A percentile compares a stretch with the other conserved stretches of the same genome.
Conservation (phyloP, 176 grass and related monocot genomes). For the Poa annua region DNA sequence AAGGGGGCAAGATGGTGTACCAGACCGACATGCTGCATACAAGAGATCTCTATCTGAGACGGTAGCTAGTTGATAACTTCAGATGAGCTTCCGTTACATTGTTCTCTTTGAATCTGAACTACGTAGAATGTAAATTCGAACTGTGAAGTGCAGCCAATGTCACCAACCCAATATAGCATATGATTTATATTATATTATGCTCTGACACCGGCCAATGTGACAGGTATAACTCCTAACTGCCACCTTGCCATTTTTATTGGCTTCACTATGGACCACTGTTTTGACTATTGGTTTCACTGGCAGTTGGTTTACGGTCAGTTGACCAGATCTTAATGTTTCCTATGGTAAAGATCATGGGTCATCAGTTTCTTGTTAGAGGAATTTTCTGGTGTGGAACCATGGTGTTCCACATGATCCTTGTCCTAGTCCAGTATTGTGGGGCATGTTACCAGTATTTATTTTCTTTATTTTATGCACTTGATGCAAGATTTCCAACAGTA, state of each 20-base stretch:
- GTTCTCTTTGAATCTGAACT: slow-evolving; percentile 34
- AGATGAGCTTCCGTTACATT: slow-evolving; percentile 25
- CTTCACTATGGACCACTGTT: slow-evolving; percentile 50
- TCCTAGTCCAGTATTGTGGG: slow-evolving; percentile 18
- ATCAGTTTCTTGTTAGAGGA: slow-evolving; percentile 38
- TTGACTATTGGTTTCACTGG: slow-evolving; percentile 44
- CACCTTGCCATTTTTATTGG: slow-evolving; percentile 35
- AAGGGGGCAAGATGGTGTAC: slow-evolving; percentile 69
- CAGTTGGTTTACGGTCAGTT: slow-evolving; percentile 31
- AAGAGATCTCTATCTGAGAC: slow-evolving; percentile 59
- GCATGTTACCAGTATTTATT: slow-evolving; percentile 34
- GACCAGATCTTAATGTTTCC: slow-evolving; percentile 45
- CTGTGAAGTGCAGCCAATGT: slow-evolving; percentile 32
- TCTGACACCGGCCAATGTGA: slow-evolving; percentile 45
- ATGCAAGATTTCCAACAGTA: slow-evolving; percentile 28
- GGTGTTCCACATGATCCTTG: slow-evolving; percentile 42
- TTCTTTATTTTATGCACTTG: slow-evolving; percentile 27
- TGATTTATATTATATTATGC: slow-evolving; percentile 27
- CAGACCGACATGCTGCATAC: slow-evolving; percentile 51
- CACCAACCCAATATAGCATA: slow-evolving; percentile 24
- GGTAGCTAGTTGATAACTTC: slow-evolving; percentile 47
- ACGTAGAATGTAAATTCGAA: slow-evolving; percentile 49
- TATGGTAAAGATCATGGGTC: slow-evolving; percentile 24
- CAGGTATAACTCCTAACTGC: slow-evolving; percentile 60
- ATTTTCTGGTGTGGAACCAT: slow-evolving; percentile 23